These are phyloP conservation scores for Dentipellis fragilis DNA, from an alignment of 768 basidiomycete species.

Conservation along the genomic window DNA sequence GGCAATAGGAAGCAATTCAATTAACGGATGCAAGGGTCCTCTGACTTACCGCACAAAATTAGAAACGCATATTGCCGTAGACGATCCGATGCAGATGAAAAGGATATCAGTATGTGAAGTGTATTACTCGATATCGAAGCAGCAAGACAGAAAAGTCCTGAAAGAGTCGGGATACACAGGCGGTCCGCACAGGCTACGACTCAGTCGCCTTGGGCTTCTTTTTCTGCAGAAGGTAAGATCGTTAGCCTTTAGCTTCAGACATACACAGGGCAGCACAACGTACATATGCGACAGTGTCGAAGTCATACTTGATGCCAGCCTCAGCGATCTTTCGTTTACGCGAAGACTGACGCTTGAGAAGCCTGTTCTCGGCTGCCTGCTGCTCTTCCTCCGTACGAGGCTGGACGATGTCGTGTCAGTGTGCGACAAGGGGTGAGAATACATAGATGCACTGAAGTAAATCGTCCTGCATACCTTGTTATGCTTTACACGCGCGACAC, in stretches of 20 bases:
- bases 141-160: background rate
- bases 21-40: too few relatives aligned
- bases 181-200: background rate
- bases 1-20: too few relatives aligned
- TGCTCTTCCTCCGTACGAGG: constrained; percentile 66
- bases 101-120: background rate
- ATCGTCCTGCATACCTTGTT: constrained; percentile 59
- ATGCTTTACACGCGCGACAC: constrained; percentile 61
- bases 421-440: background rate
- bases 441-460: background rate
- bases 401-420: constrained; percentile 27
- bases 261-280: constrained; percentile 22
- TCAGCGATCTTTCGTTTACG: constrained; percentile 73
- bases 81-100: background rate
- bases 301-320: constrained; percentile 81
- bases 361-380: constrained; percentile 48
- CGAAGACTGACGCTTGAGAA: constrained; percentile 68
- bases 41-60: too few relatives aligned
- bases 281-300: constrained; percentile 76
- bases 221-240: background rate
- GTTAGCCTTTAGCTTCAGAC: background rate
- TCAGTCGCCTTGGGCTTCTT: background rate
- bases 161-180: background rate
- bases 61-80: background rate
- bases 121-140: background rate